Base-by-base conservation (phyloP, 805 yeast species). In the Barnettozyma vustinii region DNA sequence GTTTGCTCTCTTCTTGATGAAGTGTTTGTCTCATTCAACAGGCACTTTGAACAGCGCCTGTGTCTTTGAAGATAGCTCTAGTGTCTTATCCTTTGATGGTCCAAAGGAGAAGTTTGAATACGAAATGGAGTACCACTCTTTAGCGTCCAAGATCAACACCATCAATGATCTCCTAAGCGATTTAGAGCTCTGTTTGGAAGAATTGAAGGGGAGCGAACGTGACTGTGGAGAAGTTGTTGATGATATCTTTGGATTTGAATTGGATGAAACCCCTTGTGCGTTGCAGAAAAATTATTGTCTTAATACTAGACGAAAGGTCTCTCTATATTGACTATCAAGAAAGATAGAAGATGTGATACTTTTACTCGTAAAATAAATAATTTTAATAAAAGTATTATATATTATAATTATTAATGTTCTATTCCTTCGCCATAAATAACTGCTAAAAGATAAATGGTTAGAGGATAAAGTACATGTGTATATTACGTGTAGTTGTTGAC, bases 191-290 rank as follows among this genome's bases (percentile, higher is more conserved):
- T 47, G 39, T 37, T 26, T 47, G 8, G 40, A 32, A 3, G 39
- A 42, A 19, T 37, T 42, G 27, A 30, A 10, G 37, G 25, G 21
- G 27, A 30, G 30, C 8, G 20, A 9, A n/a, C 8, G 4, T n/a
- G 23, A n/a, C n/a, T 16, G 6, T 10, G 33, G 12, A 25, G 40
- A 35, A 18, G 46, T 16, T n/a, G 40, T 18, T 4, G 43, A 47
- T 16, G 49, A 47, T 32, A 47, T 47, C 16, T 47, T 47, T 37
- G 49, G 46, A 9, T 42, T 47, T 37, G 49, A 47, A 15, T 15
- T 15, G 18, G 49, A 47, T 21, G 15, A 27, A 27, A 21, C 7
- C 12, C 15, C 44, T 18, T 21, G 40, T 15, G 19, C 18, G n/a
- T 9, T 39, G 9, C 42, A 45, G 18, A 12, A 25, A 21, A 21